phyloP scores from a whole-genome alignment of 2,329 filamentous ascomycete genomes.

The Apiospora rasikravindrae region DNA sequence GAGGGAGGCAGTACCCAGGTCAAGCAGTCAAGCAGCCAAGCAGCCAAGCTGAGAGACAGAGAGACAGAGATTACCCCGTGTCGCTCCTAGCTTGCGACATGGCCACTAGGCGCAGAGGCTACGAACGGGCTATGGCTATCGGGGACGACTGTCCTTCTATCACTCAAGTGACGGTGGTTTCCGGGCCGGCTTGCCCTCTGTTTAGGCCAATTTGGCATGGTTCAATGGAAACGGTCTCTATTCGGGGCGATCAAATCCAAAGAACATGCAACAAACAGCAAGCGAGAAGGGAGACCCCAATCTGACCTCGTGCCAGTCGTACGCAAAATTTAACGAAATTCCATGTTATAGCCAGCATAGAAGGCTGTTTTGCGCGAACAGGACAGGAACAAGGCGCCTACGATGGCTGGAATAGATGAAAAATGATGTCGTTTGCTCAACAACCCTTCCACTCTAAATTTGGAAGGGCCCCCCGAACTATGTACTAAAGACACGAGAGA shows the following conservation, averaged over 20 bases:
- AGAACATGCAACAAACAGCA: background rate
- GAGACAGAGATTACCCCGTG: too few relatives aligned
- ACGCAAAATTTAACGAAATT: background rate
- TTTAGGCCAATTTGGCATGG: background rate
- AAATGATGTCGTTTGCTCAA: background rate
- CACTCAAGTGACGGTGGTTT: background rate
- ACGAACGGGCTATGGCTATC: background rate
- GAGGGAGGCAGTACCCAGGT: background rate
- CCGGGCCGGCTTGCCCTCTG: background rate
- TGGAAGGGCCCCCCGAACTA: background rate
- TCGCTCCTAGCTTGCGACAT: background rate
- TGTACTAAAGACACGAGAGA: background rate
- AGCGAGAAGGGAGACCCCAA: background rate
- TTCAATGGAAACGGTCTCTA: background rate
- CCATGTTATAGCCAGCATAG: background rate
- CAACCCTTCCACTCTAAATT: background rate
- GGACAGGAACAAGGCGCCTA: background rate
- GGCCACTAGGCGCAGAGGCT: too few relatives aligned
- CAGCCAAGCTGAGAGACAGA: too few relatives aligned
- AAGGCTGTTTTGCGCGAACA: background rate
- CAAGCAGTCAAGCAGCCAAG: too few relatives aligned
- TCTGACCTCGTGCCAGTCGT: background rate
- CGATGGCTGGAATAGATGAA: background rate
- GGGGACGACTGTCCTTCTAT: background rate
- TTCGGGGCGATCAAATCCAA: background rate